Conservation (phyloP, 208 protist species). For the Zelonia costaricensis region DNA sequence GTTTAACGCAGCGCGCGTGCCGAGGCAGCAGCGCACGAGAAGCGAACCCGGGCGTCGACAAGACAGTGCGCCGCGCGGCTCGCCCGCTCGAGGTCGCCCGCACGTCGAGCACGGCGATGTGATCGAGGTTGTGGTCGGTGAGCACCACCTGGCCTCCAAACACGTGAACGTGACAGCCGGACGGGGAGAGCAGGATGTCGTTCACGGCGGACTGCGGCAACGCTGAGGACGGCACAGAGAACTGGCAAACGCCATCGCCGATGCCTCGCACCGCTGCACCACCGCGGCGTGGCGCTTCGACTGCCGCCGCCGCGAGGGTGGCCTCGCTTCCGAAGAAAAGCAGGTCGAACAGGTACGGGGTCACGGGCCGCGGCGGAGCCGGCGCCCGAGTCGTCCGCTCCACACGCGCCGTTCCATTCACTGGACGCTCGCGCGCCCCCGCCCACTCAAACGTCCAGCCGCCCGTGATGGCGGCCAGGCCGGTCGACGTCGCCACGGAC, state of each 20-base stretch:
- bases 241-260: slow-evolving; percentile 1
- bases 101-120: slow-evolving; percentile 21
- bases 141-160: slow-evolving; percentile 30
- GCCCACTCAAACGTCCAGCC: slow-evolving; percentile 21
- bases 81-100: background rate
- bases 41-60: background rate
- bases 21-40: background rate
- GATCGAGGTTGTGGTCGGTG: slow-evolving; percentile 16
- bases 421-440: too few relatives aligned
- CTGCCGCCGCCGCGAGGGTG: background rate
- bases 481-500: slow-evolving; percentile 30
- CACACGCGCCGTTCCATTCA: background rate
- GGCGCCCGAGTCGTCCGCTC: too few relatives aligned
- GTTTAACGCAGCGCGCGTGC: background rate
- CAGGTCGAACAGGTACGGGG: slow-evolving; percentile 22
- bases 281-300: background rate
- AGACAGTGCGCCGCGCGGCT: background rate
- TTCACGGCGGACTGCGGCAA: slow-evolving; percentile 12
- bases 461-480: slow-evolving; percentile 31
- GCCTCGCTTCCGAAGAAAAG: slow-evolving; percentile 19
- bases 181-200: slow-evolving; percentile 14
- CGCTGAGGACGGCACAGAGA: background rate
- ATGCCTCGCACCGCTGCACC: background rate
- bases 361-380: background rate
- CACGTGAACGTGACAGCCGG: slow-evolving; percentile 21